Evolutionary conservation across 2,329 filamentous ascomycete genomes (phyloP).

Genomic region (Emmonsiellopsis sp.): DNA sequence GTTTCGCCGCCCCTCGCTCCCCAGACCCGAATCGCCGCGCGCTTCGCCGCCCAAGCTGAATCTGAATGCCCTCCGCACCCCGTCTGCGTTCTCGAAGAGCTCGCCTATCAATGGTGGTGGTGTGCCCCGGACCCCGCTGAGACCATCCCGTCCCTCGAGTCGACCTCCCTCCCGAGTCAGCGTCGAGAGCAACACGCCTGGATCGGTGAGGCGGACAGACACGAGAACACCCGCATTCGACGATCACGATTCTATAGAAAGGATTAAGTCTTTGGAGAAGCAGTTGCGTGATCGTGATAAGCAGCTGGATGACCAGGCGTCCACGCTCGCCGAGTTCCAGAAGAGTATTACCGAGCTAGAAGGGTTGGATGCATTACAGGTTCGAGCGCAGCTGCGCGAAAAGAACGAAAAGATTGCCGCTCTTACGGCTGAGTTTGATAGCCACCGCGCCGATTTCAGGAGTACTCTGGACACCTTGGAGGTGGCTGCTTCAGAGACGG

Average conservation of each 20-base stretch:
- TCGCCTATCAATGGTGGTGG: slow-evolving; percentile 33
- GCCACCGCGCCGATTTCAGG: slow-evolving; percentile 87
- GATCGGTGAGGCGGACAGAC: slow-evolving; percentile 23
- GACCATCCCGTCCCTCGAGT: slow-evolving; percentile 25
- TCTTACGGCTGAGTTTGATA: slow-evolving; percentile 89
- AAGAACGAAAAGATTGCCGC: slow-evolving; percentile 95
- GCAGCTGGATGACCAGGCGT: slow-evolving; percentile 80
- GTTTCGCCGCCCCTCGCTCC: slow-evolving; percentile 62
- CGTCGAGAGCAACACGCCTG: slow-evolving; percentile 27
- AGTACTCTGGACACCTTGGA: slow-evolving; percentile 96
- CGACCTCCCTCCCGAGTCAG: slow-evolving; percentile 32
- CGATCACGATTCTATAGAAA: slow-evolving; percentile 45
- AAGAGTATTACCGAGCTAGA: slow-evolving; percentile 74
- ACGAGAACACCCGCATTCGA: slow-evolving; percentile 14
- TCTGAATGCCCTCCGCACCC: slow-evolving; percentile 45
- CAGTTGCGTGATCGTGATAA: slow-evolving; percentile 76
- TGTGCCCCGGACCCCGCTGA: slow-evolving; percentile 36
- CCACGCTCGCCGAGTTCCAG: slow-evolving; percentile 82
- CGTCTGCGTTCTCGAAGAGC: slow-evolving; percentile 40
- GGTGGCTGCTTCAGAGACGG: slow-evolving; percentile 86
- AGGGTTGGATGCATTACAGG: slow-evolving; percentile 64
- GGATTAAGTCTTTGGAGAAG: slow-evolving; percentile 61
- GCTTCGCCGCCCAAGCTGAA: slow-evolving; percentile 48
- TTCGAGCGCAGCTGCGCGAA: slow-evolving; percentile 76
- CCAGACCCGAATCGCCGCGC: slow-evolving; percentile 76